These are phyloP conservation scores for Aspergillus indologenus DNA, from an alignment of 495 filamentous ascomycete species.

Conservation along the genomic window DNA sequence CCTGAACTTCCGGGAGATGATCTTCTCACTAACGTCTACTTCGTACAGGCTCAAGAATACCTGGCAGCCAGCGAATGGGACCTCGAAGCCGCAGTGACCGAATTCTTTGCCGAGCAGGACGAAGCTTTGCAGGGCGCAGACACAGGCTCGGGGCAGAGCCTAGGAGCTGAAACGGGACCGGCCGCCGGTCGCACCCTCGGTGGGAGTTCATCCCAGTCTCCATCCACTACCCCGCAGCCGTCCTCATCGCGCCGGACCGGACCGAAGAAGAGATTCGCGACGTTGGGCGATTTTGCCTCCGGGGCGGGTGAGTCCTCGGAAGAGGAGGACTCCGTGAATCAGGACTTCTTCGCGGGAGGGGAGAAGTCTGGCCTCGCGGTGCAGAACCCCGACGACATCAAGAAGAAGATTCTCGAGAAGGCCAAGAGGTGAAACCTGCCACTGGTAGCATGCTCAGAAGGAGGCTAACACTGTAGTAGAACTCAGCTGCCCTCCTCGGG, in stretches of 20 bases:
- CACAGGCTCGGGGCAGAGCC: slow-evolving; percentile 29
- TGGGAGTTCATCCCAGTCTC: slow-evolving; percentile 29
- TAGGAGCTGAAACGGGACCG: slow-evolving; percentile 29
- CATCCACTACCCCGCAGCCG: slow-evolving; percentile 31
- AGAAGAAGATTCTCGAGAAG: slow-evolving; percentile 76
- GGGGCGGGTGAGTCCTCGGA: slow-evolving; percentile 59
- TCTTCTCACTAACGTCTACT: slow-evolving; percentile 4
- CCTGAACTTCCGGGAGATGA: too few species aligned
- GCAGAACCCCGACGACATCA: slow-evolving; percentile 77
- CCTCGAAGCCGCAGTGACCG: slow-evolving; percentile 59
- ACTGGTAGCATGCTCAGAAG: neutral
- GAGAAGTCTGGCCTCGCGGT: slow-evolving; percentile 96
- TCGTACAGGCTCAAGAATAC: slow-evolving; percentile 59
- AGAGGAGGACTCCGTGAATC: slow-evolving; percentile 59
- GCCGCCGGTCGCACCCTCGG: slow-evolving; percentile 32
- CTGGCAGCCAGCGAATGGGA: slow-evolving; percentile 69
- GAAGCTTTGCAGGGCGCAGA: slow-evolving; percentile 46
- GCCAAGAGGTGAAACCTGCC: slow-evolving; percentile 62
- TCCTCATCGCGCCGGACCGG: slow-evolving; percentile 32
- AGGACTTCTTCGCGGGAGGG: slow-evolving; percentile 89
- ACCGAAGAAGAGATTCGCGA: slow-evolving; percentile 54
- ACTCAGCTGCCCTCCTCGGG: slow-evolving; percentile 58
- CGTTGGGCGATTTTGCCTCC: slow-evolving; percentile 48
- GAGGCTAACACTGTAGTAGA: slow-evolving; percentile 36
- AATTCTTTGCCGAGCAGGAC: slow-evolving; percentile 70